A percentile compares a stretch with the other conserved stretches of the same genome.
These are phyloP conservation scores for Canariomyces notabilis DNA, from an alignment of 2,329 filamentous ascomycete genomes.

Conservation along the genomic window DNA sequence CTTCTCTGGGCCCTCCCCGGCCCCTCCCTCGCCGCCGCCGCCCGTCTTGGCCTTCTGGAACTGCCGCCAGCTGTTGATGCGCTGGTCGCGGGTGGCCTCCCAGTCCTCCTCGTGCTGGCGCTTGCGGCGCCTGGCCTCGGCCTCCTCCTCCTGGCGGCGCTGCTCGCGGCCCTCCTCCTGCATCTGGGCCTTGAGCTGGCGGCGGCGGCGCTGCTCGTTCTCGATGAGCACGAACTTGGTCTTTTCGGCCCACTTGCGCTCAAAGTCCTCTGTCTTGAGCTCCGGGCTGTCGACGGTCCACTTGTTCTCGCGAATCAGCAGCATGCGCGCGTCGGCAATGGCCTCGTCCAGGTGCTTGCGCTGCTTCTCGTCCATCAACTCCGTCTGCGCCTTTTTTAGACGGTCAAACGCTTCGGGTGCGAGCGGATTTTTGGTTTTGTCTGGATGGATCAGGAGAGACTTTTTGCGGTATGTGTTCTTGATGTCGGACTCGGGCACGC, in stretches of 20 bases:
- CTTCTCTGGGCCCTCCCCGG: slow-evolving; percentile 36
- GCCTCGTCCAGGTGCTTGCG: slow-evolving; percentile 84
- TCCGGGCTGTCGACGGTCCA: slow-evolving; percentile 87
- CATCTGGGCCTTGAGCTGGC: slow-evolving; percentile 90
- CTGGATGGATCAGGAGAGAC: slow-evolving; percentile 97
- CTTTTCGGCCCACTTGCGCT: slow-evolving; percentile 84
- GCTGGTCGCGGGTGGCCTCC: slow-evolving; percentile 85
- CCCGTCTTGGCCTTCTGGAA: slow-evolving; percentile 72
- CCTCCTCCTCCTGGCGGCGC: slow-evolving; percentile 77
- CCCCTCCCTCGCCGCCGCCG: slow-evolving; percentile 26
- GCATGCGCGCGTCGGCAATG: slow-evolving; percentile 91
- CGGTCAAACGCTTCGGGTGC: slow-evolving; percentile 96
- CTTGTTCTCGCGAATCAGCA: slow-evolving; percentile 90
- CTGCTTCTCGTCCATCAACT: slow-evolving; percentile 90
- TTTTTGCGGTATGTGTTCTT: slow-evolving; percentile 92
- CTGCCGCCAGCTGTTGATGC: slow-evolving; percentile 90
- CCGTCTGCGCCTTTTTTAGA: slow-evolving; percentile 87
- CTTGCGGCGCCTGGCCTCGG: slow-evolving; percentile 75
- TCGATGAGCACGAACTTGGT: slow-evolving; percentile 85
- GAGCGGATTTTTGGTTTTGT: slow-evolving; percentile 87
- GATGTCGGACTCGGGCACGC: slow-evolving; percentile 93
- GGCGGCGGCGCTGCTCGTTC: slow-evolving; percentile 76
- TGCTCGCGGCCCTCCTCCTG: slow-evolving; percentile 92
- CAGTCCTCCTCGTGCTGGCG: slow-evolving; percentile 90
- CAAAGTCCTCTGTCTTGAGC: slow-evolving; percentile 77